Conservation (phyloP, 371 early-diverging fungal genomes). For the Rhizopus sp. region DNA sequence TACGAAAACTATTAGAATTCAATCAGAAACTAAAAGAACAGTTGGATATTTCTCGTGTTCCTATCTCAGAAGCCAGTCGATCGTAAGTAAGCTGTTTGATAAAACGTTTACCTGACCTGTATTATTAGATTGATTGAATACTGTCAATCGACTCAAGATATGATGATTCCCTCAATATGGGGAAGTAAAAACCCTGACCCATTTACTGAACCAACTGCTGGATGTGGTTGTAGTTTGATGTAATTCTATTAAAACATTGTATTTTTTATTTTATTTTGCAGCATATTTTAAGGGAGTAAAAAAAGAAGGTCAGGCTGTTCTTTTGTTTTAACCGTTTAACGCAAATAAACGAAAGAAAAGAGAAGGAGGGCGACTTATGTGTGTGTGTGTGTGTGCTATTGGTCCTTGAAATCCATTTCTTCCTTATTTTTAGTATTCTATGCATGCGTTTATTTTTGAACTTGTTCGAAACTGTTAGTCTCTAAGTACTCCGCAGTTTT, state of each 20-base stretch:
- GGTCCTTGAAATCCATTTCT: no score
- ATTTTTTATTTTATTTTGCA: no score
- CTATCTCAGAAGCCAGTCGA: conserved; percentile 75
- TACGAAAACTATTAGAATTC: conserved; percentile 75
- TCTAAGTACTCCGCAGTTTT: no score
- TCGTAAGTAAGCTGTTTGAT: conserved; percentile 30
- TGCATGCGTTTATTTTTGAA: no score
- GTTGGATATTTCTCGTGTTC: conserved; percentile 77
- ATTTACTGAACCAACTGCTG: conserved; percentile 59
- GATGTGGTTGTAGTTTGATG: conserved; percentile 30
- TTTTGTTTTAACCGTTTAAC: no score
- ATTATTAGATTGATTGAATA: conserved; percentile 43
- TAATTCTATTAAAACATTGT: background rate
- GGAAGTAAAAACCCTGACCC: conserved; percentile 81
- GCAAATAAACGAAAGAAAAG: no score
- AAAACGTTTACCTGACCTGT: conserved; percentile 2
- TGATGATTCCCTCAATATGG: conserved; percentile 75
- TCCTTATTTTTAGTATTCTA: no score
- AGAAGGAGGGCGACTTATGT: no score
- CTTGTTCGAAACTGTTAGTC: no score
- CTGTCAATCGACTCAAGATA: conserved; percentile 55
- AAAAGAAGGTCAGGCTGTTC: no score
- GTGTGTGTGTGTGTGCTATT: no score
- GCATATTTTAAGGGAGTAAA: no score
- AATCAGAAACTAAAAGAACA: conserved; percentile 80